A percentile compares a stretch with the other conserved stretches of the same genome.
Conservation (phyloP, 2,329 filamentous ascomycete genomes). For the Westerdykella aurantiaca region DNA sequence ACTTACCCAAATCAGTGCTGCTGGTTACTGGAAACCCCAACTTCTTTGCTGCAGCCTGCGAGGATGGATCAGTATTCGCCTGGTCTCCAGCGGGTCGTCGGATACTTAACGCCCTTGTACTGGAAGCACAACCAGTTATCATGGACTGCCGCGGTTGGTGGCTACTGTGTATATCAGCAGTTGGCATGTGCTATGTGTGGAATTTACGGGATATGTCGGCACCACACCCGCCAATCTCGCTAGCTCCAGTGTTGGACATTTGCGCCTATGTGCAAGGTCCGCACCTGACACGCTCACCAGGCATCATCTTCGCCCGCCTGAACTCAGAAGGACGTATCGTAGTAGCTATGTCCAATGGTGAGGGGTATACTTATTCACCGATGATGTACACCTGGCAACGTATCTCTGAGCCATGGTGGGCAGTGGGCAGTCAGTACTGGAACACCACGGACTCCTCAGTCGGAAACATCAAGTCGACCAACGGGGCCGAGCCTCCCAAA, state of each 20-base stretch:
- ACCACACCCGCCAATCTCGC: constrained; percentile 81
- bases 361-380: constrained; percentile 85
- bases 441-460: constrained; percentile 92
- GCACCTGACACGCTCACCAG: constrained; percentile 72
- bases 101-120: constrained; percentile 73
- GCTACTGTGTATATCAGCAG: constrained; percentile 82
- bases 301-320: constrained; percentile 83
- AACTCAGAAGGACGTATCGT: constrained; percentile 83
- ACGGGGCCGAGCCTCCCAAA: constrained; percentile 20
- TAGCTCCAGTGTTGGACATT: constrained; percentile 83
- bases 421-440: constrained; percentile 97
- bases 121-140: constrained; percentile 91
- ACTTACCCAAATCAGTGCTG: constrained; percentile 78
- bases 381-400: constrained; percentile 89
- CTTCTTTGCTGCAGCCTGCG: constrained; percentile 89
- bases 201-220: constrained; percentile 77
- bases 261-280: constrained; percentile 72
- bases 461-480: constrained; percentile 66
- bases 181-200: constrained; percentile 89
- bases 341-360: constrained; percentile 88
- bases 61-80: constrained; percentile 82
- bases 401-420: constrained; percentile 97
- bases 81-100: constrained; percentile 91
- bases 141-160: constrained; percentile 85
- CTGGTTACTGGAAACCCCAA: constrained; percentile 83